These are phyloP conservation scores for Lindgomyces ingoldianus DNA, from an alignment of 495 filamentous ascomycete genomes.

Conservation along the genomic window DNA sequence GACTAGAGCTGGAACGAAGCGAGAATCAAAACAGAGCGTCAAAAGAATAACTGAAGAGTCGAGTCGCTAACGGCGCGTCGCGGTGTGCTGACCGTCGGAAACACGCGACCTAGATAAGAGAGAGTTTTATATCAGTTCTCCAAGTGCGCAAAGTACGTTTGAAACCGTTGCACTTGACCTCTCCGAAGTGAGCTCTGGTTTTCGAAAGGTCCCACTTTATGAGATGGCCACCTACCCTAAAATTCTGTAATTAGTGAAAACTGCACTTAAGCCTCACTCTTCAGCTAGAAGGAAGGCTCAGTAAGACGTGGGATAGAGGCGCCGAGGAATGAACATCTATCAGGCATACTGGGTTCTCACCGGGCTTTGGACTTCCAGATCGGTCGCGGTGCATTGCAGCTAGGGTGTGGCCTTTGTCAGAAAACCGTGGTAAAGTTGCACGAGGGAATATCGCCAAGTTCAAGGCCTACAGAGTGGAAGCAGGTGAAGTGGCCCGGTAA, in stretches of 20 bases:
- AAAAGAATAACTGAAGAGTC: slow-evolving; percentile 11
- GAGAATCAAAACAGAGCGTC: slow-evolving; percentile 22
- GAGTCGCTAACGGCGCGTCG: slow-evolving; percentile 12
- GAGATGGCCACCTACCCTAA: neutral
- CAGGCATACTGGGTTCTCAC: slow-evolving; percentile 7
- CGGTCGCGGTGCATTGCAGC: slow-evolving; percentile 29
- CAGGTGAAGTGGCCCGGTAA: slow-evolving; percentile 6
- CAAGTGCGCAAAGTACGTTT: neutral
- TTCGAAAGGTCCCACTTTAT: neutral
- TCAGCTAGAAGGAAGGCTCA: slow-evolving; percentile 9
- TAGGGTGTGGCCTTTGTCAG: slow-evolving; percentile 8
- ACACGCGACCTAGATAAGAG: slow-evolving; percentile 23
- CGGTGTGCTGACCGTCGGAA: slow-evolving; percentile 17
- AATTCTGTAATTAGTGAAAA: slow-evolving; percentile 6
- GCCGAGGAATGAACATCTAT: slow-evolving; percentile 11
- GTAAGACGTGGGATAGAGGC: slow-evolving; percentile 4
- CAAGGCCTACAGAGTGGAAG: slow-evolving; percentile 4
- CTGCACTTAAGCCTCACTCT: slow-evolving; percentile 20
- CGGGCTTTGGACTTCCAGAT: slow-evolving; percentile 22
- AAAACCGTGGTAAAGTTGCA: slow-evolving; percentile 20
- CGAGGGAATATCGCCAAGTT: slow-evolving; percentile 33
- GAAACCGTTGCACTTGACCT: neutral
- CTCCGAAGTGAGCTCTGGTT: neutral
- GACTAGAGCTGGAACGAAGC: slow-evolving; percentile 18
- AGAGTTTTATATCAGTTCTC: slow-evolving; percentile 3